Percentiles rank a stretch among this genome's conserved stretches.
Evolutionary conservation across 2,329 filamentous ascomycete species (phyloP).

Genomic region (Aureobasidium musti): DNA sequence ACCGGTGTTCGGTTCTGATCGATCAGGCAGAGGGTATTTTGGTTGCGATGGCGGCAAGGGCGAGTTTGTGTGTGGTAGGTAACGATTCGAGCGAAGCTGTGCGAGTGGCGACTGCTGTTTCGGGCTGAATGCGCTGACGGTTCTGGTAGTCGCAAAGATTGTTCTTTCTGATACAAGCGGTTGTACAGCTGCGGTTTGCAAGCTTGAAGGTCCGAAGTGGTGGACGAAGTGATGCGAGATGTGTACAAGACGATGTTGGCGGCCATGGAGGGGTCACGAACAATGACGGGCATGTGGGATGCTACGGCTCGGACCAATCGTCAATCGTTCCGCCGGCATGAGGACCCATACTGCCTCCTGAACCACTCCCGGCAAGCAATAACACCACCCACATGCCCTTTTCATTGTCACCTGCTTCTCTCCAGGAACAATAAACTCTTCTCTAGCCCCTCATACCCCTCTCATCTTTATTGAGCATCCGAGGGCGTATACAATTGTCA

Average conservation of each 20-base stretch:
- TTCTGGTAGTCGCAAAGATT: not conserved
- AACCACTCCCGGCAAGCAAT: slow-evolving; percentile 18
- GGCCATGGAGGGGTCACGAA: slow-evolving; percentile 25
- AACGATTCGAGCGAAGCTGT: not conserved
- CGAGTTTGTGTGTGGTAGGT: not conserved
- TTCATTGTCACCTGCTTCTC: not conserved
- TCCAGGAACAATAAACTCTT: not conserved
- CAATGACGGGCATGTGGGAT: slow-evolving; percentile 20
- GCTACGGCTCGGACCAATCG: slow-evolving; percentile 23
- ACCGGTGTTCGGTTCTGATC: not conserved
- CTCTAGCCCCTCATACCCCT: slow-evolving; percentile 11
- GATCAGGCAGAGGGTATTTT: not conserved
- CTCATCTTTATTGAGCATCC: not conserved
- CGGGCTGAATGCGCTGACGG: not conserved
- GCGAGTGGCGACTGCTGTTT: slow-evolving; percentile 25
- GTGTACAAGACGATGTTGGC: not conserved
- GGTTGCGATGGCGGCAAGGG: not conserved
- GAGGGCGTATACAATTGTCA: not conserved
- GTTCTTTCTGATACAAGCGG: not conserved
- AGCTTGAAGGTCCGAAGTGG: not conserved
- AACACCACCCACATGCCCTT: slow-evolving; percentile 15
- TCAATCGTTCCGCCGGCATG: slow-evolving; percentile 9
- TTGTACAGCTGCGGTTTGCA: not conserved
- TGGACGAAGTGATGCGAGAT: not conserved
- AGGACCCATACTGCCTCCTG: not conserved